Base-by-base conservation (phyloP, 148 eudicot species). In the Hydrangea macrophylla region DNA sequence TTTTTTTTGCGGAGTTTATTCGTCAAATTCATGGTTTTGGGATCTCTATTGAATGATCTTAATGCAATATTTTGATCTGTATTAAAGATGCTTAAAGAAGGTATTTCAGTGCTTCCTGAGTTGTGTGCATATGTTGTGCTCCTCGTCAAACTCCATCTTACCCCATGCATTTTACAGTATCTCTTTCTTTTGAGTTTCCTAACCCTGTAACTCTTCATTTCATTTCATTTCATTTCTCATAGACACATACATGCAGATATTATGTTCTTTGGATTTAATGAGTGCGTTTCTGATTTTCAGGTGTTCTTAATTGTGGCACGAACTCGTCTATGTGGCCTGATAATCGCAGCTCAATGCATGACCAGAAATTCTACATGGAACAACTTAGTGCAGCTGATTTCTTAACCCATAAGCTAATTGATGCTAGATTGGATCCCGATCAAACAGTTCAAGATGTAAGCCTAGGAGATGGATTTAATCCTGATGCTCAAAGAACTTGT, bases 351-450 rank as follows among this genome's bases (percentile, higher is more conserved):
- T 40, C 57, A 0, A 65, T 6, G n/a, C 10, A 7, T 33, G 56
- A 45, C 9, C 56, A 64, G 40, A 64, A 28, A 64, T 30, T 45
- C 18, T 9, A 18, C 68, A 27, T 48, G 11, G 55, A 64, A 28
- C 56, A 45, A 48, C 55, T 18, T 23, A 27, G 48, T 18, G 11
- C 56, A 20, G 58, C 64, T 28, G 75, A 64, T 63, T 45, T 30
- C 44, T 56, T 55, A 32, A 26, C 75, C 30, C 62, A 42, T 42
- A 71, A 71, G 54, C 62, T 71, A 8, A 55, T 24, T n/a, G 62
- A 62, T 54, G 39, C 68, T 44, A 71, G 62, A 55, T 71, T 71
- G 37, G 60, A 71, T 30, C 44, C 31, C 32, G 44, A 28, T 64
- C 24, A 20, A 24, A 64, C 37, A 28, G 37, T 64, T 27, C 36